Evolutionary conservation across 2,329 filamentous ascomycete genomes (phyloP).

Genomic region (Domatiomyces catenatus): DNA sequence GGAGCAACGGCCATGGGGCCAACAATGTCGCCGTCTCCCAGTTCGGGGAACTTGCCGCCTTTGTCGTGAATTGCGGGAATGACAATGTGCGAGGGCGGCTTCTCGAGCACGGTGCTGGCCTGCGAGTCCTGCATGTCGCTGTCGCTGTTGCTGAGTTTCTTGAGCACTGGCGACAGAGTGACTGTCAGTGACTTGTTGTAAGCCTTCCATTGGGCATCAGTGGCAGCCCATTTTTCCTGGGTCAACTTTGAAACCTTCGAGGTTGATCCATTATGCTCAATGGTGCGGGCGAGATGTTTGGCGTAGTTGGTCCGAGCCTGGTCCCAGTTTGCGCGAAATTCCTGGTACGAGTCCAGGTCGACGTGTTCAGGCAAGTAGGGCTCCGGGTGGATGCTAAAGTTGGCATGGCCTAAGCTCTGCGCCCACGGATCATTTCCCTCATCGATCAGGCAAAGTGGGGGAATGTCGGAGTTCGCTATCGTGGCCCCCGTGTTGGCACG

Average conservation of each 20-base stretch:
- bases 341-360: constrained; percentile 44
- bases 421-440: constrained; percentile 64
- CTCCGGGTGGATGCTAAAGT: constrained; percentile 73
- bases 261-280: constrained; percentile 78
- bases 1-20: constrained; percentile 60
- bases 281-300: constrained; percentile 72
- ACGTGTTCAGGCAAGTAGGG: constrained; percentile 57
- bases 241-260: constrained; percentile 79
- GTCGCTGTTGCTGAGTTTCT: constrained; percentile 22
- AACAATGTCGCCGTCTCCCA: constrained; percentile 84
- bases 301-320: constrained; percentile 71
- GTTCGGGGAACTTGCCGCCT: constrained; percentile 65
- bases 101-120: constrained; percentile 13
- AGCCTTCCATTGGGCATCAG: constrained; percentile 58
- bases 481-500: constrained; percentile 33
- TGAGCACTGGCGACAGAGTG: constrained; percentile 29
- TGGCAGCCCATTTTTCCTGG: constrained; percentile 74
- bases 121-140: constrained; percentile 11
- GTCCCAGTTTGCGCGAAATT: constrained; percentile 67
- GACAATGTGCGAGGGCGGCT: constrained; percentile 39
- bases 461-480: constrained; percentile 41
- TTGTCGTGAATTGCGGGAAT: constrained; percentile 33
- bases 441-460: constrained; percentile 47
- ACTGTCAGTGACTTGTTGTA: constrained; percentile 51
- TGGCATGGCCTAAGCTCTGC: constrained; percentile 72